Evolutionary conservation across 2,329 filamentous ascomycete genomes (phyloP), one percentile per base, ranked within the genome.

Genomic region (Aspergillus sp.): DNA sequence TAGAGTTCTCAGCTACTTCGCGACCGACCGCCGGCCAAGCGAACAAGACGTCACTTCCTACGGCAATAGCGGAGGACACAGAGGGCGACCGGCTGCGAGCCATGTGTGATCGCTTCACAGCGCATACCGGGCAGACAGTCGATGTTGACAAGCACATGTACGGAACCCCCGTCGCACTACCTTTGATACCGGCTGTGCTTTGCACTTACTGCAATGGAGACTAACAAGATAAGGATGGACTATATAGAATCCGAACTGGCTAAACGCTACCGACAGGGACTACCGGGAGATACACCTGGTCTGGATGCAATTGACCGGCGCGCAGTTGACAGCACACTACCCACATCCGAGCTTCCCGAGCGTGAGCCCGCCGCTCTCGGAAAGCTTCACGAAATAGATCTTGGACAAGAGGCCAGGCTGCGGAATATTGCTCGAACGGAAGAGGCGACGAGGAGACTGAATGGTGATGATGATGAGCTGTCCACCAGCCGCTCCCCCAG

Each of bases 241-340:
- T 89, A 85, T 79, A 84, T 89, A 89, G 87, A 89, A 74, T 83
- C 85, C 64, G 85, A 87, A 74, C 77, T 89, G 79, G 85, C 86
- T 82, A 86, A 85, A 77, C 78, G 80, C 71, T 74, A 76, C 56
- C 70, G 71, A 38, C 70, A 66, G 50, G 63, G 66, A 34, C 58
- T 67, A 31, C 58, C 64, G 3, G 52, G 60, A 50, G 68, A 75
- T 38, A 54, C 53, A 13, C 7, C 58, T 28, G 58, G 56, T 46
- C 38, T 54, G 7, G 61, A 66, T 41, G 47, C 56, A 31, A 6
- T 54, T 38, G 49, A 57, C 5, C 53, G 55, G 19, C 59, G 59
- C 50, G 63, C 67, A 55, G 46, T 64, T 34, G 38, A 55, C 17
- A 57, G 59, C 30, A 64, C 60, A 41, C 54, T 56, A 28, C 58